phyloP scores from a whole-genome alignment of 2,329 filamentous ascomycete species.

The Sporothrix schenckii region DNA sequence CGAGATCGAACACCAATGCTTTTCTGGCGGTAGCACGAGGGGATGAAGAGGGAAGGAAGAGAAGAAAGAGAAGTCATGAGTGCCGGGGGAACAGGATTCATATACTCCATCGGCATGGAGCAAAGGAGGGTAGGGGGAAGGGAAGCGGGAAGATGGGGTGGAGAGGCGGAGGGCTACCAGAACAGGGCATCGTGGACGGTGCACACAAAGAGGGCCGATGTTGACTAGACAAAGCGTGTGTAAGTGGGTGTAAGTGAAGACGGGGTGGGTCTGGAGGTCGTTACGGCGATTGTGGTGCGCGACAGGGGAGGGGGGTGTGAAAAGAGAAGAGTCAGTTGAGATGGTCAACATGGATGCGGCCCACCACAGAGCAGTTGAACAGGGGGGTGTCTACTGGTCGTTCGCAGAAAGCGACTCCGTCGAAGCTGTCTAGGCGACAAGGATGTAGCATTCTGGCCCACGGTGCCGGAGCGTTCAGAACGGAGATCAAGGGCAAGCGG shows the following conservation, averaged over 20 bases:
- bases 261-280: conserved; percentile 4
- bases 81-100: conserved; percentile 26
- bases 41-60: conserved; percentile 31
- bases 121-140: not conserved
- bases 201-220: conserved; percentile 14
- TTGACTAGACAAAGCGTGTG: not conserved
- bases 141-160: conserved; percentile 18
- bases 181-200: conserved; percentile 28
- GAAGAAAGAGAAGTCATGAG: conserved; percentile 1
- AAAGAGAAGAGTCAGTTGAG: conserved; percentile 13
- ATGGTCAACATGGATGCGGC: conserved; percentile 28
- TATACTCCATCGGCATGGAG: conserved; percentile 30
- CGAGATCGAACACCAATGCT: conserved; percentile 29
- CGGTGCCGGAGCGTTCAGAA: conserved; percentile 21
- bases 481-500: not conserved
- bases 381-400: conserved; percentile 14
- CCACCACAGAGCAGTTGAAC: conserved; percentile 19
- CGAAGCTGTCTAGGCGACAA: conserved; percentile 3
- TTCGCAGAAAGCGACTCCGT: not conserved
- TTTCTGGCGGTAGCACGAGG: conserved; percentile 28
- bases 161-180: conserved; percentile 1
- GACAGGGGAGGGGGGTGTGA: conserved; percentile 10
- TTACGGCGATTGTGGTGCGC: conserved; percentile 20
- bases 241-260: conserved; percentile 30
- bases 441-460: conserved; percentile 13